phyloP scores from a whole-genome alignment of 108 stramenopile species.

The Pseudonitzschia multistriata region DNA sequence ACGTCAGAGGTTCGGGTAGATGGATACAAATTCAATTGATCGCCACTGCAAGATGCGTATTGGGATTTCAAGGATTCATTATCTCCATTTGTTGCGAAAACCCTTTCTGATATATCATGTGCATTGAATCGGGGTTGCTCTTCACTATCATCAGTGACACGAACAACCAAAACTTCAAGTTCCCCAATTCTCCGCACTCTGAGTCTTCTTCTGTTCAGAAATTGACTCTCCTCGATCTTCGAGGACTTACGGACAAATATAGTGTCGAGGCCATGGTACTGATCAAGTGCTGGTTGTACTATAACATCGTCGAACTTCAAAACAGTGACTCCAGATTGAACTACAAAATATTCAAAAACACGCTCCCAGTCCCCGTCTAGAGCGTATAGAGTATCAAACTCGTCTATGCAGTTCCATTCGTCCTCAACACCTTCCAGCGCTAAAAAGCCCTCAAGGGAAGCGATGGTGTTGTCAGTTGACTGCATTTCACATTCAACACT shows the following conservation, averaged over 20 bases:
- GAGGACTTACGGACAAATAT: neutral
- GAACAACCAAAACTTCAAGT: constrained; percentile 11
- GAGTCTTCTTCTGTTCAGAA: neutral
- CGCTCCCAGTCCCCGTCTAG: constrained; percentile 3
- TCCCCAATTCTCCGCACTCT: neutral
- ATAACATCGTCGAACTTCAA: neutral
- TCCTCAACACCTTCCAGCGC: neutral
- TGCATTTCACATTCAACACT: constrained; percentile 1
- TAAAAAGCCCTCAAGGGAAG: neutral
- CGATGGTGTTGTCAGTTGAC: neutral
- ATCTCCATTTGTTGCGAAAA: neutral
- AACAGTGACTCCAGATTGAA: neutral
- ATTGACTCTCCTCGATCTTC: neutral
- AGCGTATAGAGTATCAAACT: neutral
- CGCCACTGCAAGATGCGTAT: neutral
- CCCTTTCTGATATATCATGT: neutral
- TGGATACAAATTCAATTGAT: neutral
- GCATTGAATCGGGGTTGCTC: neutral
- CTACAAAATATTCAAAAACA: neutral
- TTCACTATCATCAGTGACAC: constrained; percentile 1
- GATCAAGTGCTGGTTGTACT: neutral
- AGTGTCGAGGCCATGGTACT: neutral
- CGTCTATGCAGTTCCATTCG: constrained; percentile 12
- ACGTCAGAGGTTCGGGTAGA: neutral
- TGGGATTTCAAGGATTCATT: constrained; percentile 11